Evolutionary conservation across 345 rosid species (phyloP).

Genomic region (Carallia pectinifolia): DNA sequence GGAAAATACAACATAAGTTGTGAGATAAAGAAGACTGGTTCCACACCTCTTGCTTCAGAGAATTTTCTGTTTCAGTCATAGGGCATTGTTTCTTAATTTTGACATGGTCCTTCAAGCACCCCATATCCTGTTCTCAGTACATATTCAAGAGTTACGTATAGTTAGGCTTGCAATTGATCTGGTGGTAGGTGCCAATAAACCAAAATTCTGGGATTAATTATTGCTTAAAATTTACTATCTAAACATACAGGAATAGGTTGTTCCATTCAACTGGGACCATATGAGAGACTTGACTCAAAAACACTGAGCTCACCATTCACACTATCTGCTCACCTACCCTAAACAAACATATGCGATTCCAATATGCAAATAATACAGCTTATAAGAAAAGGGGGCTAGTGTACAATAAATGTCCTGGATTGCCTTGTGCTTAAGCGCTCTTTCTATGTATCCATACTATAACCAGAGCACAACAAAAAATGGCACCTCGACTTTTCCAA

Average conservation of each 20-base stretch:
- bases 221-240: background rate
- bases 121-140: slow-evolving; percentile 55
- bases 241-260: background rate
- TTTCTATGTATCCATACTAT: background rate
- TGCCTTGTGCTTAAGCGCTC: no score
- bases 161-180: slow-evolving; percentile 1
- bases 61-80: slow-evolving; percentile 45
- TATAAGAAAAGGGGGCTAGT: no score
- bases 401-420: no score
- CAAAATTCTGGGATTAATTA: no score
- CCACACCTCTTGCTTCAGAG: slow-evolving; percentile 84
- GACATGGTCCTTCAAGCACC: slow-evolving; percentile 35
- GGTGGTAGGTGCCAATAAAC: background rate
- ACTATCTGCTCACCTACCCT: no score
- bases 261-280: no score
- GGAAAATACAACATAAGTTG: background rate
- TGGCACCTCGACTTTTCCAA: background rate
- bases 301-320: no score
- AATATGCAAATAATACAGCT: no score
- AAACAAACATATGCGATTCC: no score
- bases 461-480: background rate
- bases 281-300: no score
- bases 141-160: slow-evolving; percentile 9
- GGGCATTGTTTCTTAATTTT: slow-evolving; percentile 45
- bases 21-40: slow-evolving; percentile 10